Evolutionary conservation across 1,284 basidiomycete genomes (phyloP).

Genomic region (Pseudozyma sp.): DNA sequence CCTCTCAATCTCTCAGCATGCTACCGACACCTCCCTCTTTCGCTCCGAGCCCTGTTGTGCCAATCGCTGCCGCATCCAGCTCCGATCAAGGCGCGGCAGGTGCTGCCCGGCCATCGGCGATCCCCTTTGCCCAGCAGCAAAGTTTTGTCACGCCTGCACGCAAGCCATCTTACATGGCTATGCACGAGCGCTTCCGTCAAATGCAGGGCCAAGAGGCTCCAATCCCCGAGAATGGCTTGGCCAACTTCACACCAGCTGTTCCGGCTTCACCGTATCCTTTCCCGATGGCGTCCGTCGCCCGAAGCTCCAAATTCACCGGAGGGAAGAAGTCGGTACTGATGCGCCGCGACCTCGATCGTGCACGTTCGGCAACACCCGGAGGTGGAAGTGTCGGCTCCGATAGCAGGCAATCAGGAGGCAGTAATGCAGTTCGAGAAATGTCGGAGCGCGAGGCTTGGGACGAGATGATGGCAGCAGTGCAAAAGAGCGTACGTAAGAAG

Average conservation of each 20-base stretch:
- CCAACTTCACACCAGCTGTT: constrained; percentile 37
- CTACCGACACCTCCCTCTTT: constrained; percentile 50
- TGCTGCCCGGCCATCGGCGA: constrained; percentile 3
- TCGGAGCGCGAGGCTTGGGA: constrained; percentile 66
- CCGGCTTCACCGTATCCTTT: constrained; percentile 66
- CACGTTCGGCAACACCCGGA: constrained; percentile 47
- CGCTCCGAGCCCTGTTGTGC: constrained; percentile 32
- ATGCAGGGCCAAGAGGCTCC: constrained; percentile 38
- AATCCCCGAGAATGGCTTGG: constrained; percentile 32
- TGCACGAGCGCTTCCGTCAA: constrained; percentile 49
- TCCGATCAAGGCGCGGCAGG: background rate
- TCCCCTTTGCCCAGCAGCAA: constrained; percentile 22
- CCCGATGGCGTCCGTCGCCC: constrained; percentile 47
- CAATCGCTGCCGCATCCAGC: background rate
- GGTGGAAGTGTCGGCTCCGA: constrained; percentile 62
- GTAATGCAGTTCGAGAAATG: constrained; percentile 64
- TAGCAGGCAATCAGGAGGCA: constrained; percentile 66
- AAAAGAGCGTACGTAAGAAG: constrained; percentile 64
- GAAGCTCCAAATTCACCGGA: constrained; percentile 30
- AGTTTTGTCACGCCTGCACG: constrained; percentile 61
- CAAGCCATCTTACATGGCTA: constrained; percentile 49
- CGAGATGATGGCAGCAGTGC: constrained; percentile 64
- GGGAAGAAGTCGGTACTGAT: constrained; percentile 34
- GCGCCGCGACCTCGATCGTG: constrained; percentile 54
- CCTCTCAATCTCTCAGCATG: constrained; percentile 22